Conservation (phyloP, 108 stramenopile genomes). For the Schizochytrium sp. region DNA sequence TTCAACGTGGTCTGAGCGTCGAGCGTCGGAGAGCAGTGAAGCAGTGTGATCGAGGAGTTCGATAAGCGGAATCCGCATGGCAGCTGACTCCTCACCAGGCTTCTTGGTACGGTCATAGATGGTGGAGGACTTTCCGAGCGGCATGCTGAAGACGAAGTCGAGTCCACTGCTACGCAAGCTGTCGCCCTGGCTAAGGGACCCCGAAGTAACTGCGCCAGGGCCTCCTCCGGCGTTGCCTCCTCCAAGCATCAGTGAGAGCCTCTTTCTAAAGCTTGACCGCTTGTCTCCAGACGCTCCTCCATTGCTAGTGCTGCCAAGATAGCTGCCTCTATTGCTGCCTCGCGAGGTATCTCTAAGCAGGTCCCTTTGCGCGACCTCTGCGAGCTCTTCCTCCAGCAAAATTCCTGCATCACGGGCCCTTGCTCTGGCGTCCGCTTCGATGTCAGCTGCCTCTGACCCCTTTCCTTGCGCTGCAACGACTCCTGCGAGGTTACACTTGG, state of each 20-base stretch:
- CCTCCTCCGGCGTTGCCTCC: constrained; percentile 1
- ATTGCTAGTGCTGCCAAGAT: too few species aligned
- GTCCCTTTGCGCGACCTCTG: not conserved
- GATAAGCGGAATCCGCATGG: constrained; percentile 36
- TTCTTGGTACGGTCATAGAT: not conserved
- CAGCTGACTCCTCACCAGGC: not conserved
- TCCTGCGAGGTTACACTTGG: constrained; percentile 36
- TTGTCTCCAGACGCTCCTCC: not conserved
- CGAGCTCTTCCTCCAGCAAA: not conserved
- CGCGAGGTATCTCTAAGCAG: too few species aligned
- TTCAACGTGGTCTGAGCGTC: constrained; percentile 15
- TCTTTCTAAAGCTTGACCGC: constrained; percentile 43
- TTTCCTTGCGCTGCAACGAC: constrained; percentile 12
- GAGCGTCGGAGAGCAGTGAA: constrained; percentile 16
- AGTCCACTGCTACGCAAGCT: not conserved
- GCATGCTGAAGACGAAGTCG: constrained; percentile 27
- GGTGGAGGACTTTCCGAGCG: not conserved
- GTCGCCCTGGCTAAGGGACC: not conserved
- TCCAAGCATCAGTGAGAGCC: constrained; percentile 23
- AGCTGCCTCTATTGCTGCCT: too few species aligned
- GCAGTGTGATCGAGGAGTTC: not conserved
- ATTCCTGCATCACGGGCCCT: not conserved
- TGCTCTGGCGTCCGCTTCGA: not conserved
- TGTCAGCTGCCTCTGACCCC: not conserved
- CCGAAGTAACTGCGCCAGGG: not conserved